phyloP scores from a whole-genome alignment of 2,329 filamentous ascomycete genomes.

The Mycosphaerella arachidis region DNA sequence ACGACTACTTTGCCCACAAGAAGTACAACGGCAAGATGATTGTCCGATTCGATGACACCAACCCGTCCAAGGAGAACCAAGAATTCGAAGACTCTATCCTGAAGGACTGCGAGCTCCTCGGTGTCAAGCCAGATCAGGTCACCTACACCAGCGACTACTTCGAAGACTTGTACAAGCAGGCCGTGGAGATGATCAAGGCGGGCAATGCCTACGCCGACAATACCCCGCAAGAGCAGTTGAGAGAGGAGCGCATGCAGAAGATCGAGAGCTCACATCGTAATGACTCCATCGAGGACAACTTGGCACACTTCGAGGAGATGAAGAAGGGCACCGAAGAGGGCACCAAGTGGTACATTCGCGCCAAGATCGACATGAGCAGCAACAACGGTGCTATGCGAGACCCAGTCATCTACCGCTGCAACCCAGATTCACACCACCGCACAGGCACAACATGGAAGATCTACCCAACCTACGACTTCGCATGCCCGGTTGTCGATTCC shows the following conservation, averaged over 20 bases:
- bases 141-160: constrained; percentile 97
- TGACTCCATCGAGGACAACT: constrained; percentile 72
- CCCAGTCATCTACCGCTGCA: constrained; percentile 96
- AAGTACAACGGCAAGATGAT: constrained; percentile 88
- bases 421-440: constrained; percentile 67
- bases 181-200: constrained; percentile 75
- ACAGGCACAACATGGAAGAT: constrained; percentile 78
- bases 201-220: constrained; percentile 93
- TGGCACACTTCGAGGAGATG: constrained; percentile 90
- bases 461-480: constrained; percentile 84
- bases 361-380: constrained; percentile 87
- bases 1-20: constrained; percentile 94
- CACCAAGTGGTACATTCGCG: constrained; percentile 81
- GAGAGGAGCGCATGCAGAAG: constrained; percentile 76
- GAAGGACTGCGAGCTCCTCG: constrained; percentile 85
- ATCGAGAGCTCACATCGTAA: constrained; percentile 78
- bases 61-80: constrained; percentile 94
- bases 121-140: constrained; percentile 79
- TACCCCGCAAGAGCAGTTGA: constrained; percentile 84
- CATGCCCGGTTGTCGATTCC: constrained; percentile 75
- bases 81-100: constrained; percentile 93
- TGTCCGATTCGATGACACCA: constrained; percentile 94
- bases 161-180: constrained; percentile 81
- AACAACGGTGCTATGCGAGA: constrained; percentile 95
- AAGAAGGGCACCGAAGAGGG: constrained; percentile 77